Percentiles rank a stretch among this genome's conserved stretches.
Conservation (phyloP, 2,329 filamentous ascomycete genomes). For the Gaeumannomyces tritici region DNA sequence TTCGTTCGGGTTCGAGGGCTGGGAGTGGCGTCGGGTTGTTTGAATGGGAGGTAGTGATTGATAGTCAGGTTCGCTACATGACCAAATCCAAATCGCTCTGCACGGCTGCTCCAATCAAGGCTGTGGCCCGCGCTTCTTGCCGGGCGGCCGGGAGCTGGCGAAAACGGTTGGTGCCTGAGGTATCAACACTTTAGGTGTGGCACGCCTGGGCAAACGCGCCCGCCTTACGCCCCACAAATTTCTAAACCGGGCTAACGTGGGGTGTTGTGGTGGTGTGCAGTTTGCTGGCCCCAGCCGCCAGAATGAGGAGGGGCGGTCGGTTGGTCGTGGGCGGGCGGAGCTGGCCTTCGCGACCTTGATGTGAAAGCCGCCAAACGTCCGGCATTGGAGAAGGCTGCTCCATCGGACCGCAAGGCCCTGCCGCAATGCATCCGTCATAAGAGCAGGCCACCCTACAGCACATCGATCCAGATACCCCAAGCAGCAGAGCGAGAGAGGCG, state of each 20-base stretch:
- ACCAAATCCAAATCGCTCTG: background rate
- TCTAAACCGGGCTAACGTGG: background rate
- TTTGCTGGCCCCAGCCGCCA: background rate
- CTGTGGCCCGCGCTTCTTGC: background rate
- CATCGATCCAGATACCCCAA: background rate
- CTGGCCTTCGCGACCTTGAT: background rate
- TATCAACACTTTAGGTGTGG: background rate
- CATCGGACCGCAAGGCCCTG: background rate
- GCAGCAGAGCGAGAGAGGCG: background rate
- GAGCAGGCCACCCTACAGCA: background rate
- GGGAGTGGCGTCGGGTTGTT: background rate
- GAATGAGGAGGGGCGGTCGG: background rate
- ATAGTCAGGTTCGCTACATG: background rate
- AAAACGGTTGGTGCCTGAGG: background rate
- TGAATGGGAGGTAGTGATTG: background rate
- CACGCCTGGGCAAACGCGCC: background rate
- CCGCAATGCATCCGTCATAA: background rate
- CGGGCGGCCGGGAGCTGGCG: too few species aligned
- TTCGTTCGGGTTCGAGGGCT: background rate
- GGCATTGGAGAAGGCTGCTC: background rate
- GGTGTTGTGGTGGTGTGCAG: background rate
- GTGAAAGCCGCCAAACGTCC: background rate
- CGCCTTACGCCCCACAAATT: too few species aligned
- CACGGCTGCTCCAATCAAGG: background rate
- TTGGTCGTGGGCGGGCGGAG: background rate